Evolutionary conservation across 768 basidiomycete species (phyloP), one percentile per base, ranked within the genome.

Genomic region (Rhizopogon rudus): DNA sequence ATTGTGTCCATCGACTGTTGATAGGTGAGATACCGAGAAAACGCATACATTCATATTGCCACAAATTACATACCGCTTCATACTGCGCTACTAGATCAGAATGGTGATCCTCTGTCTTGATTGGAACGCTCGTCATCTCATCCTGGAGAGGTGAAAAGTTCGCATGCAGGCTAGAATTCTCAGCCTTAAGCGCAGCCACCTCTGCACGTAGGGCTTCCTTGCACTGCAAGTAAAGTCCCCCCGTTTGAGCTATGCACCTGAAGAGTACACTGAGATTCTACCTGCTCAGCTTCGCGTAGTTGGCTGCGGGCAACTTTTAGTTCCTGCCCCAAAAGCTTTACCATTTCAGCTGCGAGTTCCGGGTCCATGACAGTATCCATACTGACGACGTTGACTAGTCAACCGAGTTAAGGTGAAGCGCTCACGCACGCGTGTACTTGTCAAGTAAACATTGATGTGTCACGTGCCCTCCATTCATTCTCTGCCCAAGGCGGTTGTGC

Each of bases 301-400:
- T 63, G 60, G 37, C 55, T 55, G 44, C 65, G 57, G 29, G 56
- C 58, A 1, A 29, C 17, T 40, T 65, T 71, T 52, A 69, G 61
- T 43, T 69, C 57, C 37, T 67, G 59, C 4, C 13, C 63, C 20
- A 69, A 40, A 7, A 71, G 9, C 43, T 63, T 67, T 42, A 68
- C 56, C 63, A 61, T 43, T 9, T 68, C 68, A 13, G 52, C 10
- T 35, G 69, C 43, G 3, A 64, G 22, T 54, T 69, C 69, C 56
- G 63, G 55, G 42, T 70, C 69, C 58, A 60, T 59, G 29, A 35
- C 45, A 46, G 28, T 54, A 51, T 70, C 62, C 68, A 62, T 63
- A 28, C 16, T 12, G 43, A 14, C n/a, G 35, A 46, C 33, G 35
- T 13, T 4, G 35, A 35, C 35, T 20, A 25, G 25, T 25, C 4